phyloP scores from a whole-genome alignment of 345 rosid species.

The Ricinus communis region DNA sequence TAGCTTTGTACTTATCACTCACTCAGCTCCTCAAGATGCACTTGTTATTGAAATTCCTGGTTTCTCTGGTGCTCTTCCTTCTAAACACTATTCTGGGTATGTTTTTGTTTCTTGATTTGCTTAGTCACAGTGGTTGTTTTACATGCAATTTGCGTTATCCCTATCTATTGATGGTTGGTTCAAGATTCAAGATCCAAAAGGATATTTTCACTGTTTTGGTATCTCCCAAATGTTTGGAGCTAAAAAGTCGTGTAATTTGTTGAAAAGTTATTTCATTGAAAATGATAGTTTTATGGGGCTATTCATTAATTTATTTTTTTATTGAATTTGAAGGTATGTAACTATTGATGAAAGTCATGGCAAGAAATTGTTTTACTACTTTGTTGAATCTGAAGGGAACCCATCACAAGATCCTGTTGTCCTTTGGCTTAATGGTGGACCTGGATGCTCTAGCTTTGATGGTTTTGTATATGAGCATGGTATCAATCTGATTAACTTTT shows the following conservation, averaged over 20 bases:
- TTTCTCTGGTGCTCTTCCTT: constrained; percentile 58
- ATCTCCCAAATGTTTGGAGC: constrained; percentile 7
- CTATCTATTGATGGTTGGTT: no score
- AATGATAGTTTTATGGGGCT: constrained; percentile 1
- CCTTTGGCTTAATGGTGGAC: constrained; percentile 96
- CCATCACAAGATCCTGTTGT: constrained; percentile 74
- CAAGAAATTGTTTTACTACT: constrained; percentile 73
- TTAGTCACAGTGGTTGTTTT: no score
- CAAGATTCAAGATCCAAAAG: no score
- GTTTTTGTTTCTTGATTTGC: background rate
- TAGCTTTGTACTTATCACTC: constrained; percentile 21
- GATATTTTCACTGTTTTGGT: background rate
- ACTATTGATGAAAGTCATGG: constrained; percentile 45
- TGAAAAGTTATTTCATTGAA: background rate
- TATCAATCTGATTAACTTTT: constrained; percentile 19
- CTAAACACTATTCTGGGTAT: constrained; percentile 88
- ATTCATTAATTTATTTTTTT: background rate
- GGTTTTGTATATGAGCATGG: constrained; percentile 89
- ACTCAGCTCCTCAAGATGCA: constrained; percentile 58
- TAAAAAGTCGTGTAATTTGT: background rate
- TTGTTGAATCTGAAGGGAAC: constrained; percentile 72
- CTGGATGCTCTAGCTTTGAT: constrained; percentile 96
- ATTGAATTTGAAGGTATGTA: constrained; percentile 56
- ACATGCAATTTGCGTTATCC: no score
- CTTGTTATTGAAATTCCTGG: constrained; percentile 66